phyloP scores from a whole-genome alignment of 305 asterid species.

The Striga hermonthica region DNA sequence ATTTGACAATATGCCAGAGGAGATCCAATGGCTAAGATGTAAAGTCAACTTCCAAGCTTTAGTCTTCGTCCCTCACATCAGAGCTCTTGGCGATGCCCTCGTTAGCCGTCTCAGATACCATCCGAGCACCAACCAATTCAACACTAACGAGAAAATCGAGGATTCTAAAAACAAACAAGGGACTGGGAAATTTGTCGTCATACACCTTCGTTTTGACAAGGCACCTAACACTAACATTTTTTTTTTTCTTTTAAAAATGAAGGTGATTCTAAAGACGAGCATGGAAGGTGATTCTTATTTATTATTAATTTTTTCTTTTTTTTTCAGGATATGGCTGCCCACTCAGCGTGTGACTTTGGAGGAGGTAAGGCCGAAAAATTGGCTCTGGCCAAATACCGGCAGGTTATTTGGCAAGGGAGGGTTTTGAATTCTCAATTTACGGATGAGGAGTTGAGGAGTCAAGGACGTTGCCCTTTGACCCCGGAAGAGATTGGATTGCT shows the following conservation, averaged over 20 bases:
- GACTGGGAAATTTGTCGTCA: constrained; percentile 70
- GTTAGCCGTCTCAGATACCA: constrained; percentile 62
- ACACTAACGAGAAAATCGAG: constrained; percentile 22
- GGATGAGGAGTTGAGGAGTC: constrained; percentile 85
- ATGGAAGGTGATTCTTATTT: not conserved
- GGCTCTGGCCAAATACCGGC: constrained; percentile 90
- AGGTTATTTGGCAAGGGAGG: constrained; percentile 92
- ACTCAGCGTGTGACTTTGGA: constrained; percentile 94
- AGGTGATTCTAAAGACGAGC: no score
- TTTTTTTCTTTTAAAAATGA: no score
- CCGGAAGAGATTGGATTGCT: constrained; percentile 93
- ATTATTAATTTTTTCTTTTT: not conserved
- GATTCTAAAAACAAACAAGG: constrained; percentile 35
- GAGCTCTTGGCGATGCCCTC: constrained; percentile 60
- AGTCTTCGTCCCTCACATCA: constrained; percentile 81
- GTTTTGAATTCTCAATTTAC: constrained; percentile 85
- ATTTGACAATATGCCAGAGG: constrained; percentile 70
- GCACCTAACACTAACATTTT: constrained; percentile 29
- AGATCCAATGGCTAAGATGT: constrained; percentile 80
- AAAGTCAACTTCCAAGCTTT: constrained; percentile 89
- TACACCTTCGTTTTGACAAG: constrained; percentile 97
- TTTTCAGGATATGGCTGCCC: constrained; percentile 96
- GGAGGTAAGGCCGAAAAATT: constrained; percentile 92
- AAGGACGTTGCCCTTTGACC: constrained; percentile 91
- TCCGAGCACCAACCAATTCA: constrained; percentile 27